Evolutionary conservation across 2,329 filamentous ascomycete genomes (phyloP), one percentile per base, ranked within the genome.

Genomic region (Ophiocordyceps sinensis): DNA sequence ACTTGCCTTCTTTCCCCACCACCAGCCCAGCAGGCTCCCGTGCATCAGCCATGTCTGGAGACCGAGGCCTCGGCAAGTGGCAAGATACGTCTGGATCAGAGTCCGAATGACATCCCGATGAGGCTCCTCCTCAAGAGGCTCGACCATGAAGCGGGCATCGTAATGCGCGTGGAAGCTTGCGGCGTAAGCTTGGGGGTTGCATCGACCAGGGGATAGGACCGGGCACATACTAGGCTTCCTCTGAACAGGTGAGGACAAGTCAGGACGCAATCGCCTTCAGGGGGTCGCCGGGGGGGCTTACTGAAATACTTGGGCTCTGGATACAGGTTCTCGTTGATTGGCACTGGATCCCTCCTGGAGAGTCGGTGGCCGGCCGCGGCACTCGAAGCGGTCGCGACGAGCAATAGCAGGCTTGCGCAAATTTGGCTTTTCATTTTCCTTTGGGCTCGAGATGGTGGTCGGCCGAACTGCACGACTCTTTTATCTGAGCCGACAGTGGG

Each of bases 21-120:
- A 89, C 85, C 85, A 91, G 7, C 84, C 85, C 28, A 91, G 65
- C 28, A 89, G 64, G n/a, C 81, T 82, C n/a, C 83, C 82, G 54
- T 89, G 84, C 52, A 85, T 83, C 44, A 89, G 73, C 85, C 85
- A 89, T 6, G 84, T 87, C 57, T 88, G 79, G 43, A 87, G 59
- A 2, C 75, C 72, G 28, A 84, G 66, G 31, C 75, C 70, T 38
- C 67, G 64, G 52, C 83, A 81, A 28, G 79, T 83, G 35, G 71
- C 65, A 38, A 89, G 66, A 56, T 87, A 89, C 26, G 83, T 78
- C 51, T 79, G 75, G 40, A 86, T 69, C 50, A 89, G 73, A 47
- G 78, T 70, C 39, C 68, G 71, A 43, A 87, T 67, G 1, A 73
- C 77, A 26, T 75, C 67, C 19, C 67, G 67, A 50, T 80, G 73